These are phyloP conservation scores for Fragaria iinumae DNA, from an alignment of 306 rosid genomes.

Conservation along the genomic window DNA sequence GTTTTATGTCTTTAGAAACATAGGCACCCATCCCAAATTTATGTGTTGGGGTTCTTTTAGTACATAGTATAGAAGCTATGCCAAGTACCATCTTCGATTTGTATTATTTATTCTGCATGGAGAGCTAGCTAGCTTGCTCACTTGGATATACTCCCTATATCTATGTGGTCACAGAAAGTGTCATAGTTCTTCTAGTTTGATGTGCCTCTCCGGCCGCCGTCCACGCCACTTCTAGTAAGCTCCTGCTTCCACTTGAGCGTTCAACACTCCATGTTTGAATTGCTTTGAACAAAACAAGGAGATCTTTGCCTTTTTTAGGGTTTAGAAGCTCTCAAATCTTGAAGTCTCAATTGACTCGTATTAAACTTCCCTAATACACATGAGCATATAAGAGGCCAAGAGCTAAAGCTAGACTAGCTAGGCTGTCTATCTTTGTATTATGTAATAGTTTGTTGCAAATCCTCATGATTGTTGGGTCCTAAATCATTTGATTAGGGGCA, in stretches of 20 bases:
- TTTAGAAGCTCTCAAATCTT: slow-evolving; percentile 24
- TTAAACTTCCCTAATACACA: slow-evolving; percentile 6
- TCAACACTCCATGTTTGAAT: slow-evolving; percentile 24
- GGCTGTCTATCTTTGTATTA: slow-evolving; percentile 21
- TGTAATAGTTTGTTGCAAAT: slow-evolving; percentile 20
- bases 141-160: background rate
- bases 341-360: slow-evolving; percentile 15
- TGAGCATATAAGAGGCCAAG: slow-evolving; percentile 11
- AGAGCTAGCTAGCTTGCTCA: slow-evolving; percentile 2
- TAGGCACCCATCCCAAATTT: slow-evolving; percentile 50
- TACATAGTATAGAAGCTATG: slow-evolving; percentile 31
- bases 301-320: background rate
- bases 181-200: slow-evolving; percentile 14
- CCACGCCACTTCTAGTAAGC: slow-evolving; percentile 19
- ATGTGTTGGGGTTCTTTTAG: slow-evolving; percentile 26
- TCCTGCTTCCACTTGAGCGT: slow-evolving; percentile 18
- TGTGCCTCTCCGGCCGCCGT: slow-evolving; percentile 26
- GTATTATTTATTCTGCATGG: slow-evolving; percentile 4
- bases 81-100: slow-evolving; percentile 15
- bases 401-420: slow-evolving; percentile 3
- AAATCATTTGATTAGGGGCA: slow-evolving; percentile 24
- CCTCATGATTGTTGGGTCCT: slow-evolving; percentile 37
- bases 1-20: slow-evolving; percentile 43
- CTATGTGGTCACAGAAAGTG: slow-evolving; percentile 13
- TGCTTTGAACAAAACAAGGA: slow-evolving; percentile 25